These are phyloP conservation scores for Pseudoneurospora amorphoporcata DNA, from an alignment of 495 filamentous ascomycete genomes.

Conservation along the genomic window DNA sequence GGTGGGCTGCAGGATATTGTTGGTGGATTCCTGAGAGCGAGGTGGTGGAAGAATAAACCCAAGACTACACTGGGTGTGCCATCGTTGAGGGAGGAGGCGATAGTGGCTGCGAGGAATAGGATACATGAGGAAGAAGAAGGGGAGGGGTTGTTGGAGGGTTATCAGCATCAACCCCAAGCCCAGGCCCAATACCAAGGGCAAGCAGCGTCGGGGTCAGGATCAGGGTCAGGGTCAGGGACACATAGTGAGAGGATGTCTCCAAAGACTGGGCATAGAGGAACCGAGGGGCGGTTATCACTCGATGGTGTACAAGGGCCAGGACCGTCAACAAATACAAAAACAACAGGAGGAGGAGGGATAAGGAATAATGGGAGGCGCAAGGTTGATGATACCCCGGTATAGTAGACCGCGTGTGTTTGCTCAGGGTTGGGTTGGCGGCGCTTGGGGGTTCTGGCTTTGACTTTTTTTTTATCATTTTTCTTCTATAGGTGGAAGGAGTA, in stretches of 20 bases:
- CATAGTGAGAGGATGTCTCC: not conserved
- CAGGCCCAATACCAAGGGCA: not conserved
- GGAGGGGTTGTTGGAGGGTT: not conserved
- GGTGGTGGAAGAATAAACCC: constrained; percentile 27
- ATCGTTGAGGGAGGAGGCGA: not conserved
- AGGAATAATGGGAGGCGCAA: not conserved
- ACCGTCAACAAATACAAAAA: not conserved
- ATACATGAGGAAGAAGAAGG: not conserved
- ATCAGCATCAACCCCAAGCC: not conserved
- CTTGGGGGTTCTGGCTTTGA: not conserved
- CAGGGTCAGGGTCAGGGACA: not conserved
- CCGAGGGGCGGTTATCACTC: not conserved
- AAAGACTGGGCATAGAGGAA: not conserved
- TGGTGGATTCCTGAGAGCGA: constrained; percentile 27
- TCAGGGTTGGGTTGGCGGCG: not conserved
- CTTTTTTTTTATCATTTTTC: not conserved
- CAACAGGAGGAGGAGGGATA: not conserved
- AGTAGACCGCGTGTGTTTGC: not conserved
- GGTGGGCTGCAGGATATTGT: constrained; percentile 28
- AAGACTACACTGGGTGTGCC: not conserved
- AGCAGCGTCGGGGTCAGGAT: not conserved
- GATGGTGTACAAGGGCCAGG: not conserved
- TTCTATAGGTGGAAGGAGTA: not conserved
- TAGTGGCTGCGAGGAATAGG: not conserved
- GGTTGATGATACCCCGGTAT: not conserved